Base-by-base conservation (phyloP, 2,329 filamentous ascomycete genomes). In the Rutstroemia sp. region DNA sequence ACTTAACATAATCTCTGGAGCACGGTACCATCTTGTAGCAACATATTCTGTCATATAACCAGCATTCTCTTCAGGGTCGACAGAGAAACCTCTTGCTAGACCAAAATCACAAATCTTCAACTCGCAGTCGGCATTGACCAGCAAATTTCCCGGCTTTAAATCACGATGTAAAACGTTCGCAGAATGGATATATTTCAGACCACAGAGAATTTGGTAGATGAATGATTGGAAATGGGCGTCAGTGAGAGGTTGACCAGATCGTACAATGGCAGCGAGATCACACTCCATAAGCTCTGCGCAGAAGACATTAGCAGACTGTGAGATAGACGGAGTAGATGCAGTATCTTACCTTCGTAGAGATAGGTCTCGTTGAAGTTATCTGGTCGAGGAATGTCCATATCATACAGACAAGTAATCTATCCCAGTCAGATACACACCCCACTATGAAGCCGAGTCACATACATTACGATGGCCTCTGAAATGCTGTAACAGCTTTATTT, bases 21-120 rank as follows among this genome's bases (percentile, higher is more conserved):
- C 94, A 75, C 94, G 87, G 74, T 99, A 99, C 94, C 94, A 99
- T 77, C 94, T 83, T 52, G 94, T 99, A 51, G 94, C 94, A 56
- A 99, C 94, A 69, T 99, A 99, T 75, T 99, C 94, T 10, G 94
- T 99, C 94, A 99, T 97, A 75, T 97, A 99, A 21, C 94, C 94
- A 18, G 94, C 94, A 71, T 97, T 97, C 76, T 99, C 92, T 73
- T 99, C 90, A 1, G 94, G 94, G 65, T 97, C 92, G 69, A 96
- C 86, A 3, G 92, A 96, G 78, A 99, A 97, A 58, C 94, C 94
- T 79, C 94, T 85, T 5, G 94, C 94, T 58, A 99, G 80, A 67
- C 94, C 94, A 70, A 99, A 99, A 75, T 99, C 94, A 75, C 90
- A 95, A 73, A 99, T 97, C 81, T 99, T 99, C 66, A 99, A 84